These are phyloP conservation scores for Hirsutella thompsonii DNA, from an alignment of 2,329 filamentous ascomycete species.

Conservation along the genomic window DNA sequence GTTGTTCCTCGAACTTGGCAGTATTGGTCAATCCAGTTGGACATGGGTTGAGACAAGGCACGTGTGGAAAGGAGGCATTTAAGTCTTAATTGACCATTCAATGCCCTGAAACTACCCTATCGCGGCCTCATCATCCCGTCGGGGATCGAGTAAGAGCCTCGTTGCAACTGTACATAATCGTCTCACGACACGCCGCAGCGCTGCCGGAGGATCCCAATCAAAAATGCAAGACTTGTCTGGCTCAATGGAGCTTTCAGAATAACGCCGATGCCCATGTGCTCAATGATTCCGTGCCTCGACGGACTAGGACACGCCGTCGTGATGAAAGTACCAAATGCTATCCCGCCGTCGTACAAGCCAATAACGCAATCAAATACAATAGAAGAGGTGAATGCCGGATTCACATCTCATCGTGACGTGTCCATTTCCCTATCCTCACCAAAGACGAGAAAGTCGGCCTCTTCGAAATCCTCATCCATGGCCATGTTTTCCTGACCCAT, in stretches of 20 bases:
- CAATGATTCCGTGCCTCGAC: not conserved
- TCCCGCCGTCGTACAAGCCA: not conserved
- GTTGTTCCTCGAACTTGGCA: not conserved
- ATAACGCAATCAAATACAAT: not conserved
- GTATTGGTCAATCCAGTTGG: too few relatives aligned
- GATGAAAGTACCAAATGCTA: not conserved
- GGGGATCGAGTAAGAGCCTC: not conserved
- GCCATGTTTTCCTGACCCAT: conserved; percentile 34
- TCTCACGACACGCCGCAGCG: too few relatives aligned
- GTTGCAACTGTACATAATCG: not conserved
- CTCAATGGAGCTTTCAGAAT: too few relatives aligned
- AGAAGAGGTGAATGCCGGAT: not conserved
- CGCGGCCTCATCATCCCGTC: too few relatives aligned
- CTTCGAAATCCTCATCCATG: conserved; percentile 47
- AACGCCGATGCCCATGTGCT: too few relatives aligned
- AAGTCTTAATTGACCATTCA: too few relatives aligned
- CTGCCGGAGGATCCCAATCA: too few relatives aligned
- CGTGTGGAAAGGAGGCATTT: not conserved
- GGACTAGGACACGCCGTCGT: not conserved
- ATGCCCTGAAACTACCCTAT: too few relatives aligned
- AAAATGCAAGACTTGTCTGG: too few relatives aligned
- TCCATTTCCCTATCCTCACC: conserved; percentile 29
- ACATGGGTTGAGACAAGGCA: too few relatives aligned
- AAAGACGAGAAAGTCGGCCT: conserved; percentile 51
- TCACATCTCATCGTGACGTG: conserved; percentile 4